Conservation (phyloP, 306 rosid genomes). For the Cucumis melo region DNA sequence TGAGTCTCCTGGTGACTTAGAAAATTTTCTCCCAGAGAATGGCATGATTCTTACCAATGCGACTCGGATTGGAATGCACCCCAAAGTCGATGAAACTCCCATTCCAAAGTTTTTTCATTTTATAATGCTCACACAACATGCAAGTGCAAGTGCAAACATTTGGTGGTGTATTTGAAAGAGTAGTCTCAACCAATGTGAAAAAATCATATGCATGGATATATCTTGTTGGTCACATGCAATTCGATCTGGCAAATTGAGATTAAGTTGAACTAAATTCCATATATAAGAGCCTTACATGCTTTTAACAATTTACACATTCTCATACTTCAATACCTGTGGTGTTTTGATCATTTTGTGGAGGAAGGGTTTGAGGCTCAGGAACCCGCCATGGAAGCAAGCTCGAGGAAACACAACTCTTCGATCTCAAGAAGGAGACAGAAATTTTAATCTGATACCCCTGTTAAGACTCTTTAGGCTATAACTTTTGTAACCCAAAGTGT, state of each 20-base stretch:
- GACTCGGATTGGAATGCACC: conserved; percentile 90
- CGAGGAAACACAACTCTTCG: too few species aligned
- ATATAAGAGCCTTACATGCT: neutral
- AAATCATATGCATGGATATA: neutral
- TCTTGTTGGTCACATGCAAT: neutral
- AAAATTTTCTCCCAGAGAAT: conserved; percentile 62
- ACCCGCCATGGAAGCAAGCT: too few species aligned
- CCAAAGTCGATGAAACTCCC: conserved; percentile 76
- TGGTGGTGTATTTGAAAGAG: neutral
- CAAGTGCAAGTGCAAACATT: neutral
- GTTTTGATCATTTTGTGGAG: too few species aligned
- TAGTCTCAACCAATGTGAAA: neutral
- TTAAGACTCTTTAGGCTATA: too few species aligned
- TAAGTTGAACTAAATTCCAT: neutral
- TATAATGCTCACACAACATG: neutral
- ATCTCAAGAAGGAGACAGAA: too few species aligned
- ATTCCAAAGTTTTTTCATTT: conserved; percentile 54
- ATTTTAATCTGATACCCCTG: too few species aligned
- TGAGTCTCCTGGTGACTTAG: conserved; percentile 57
- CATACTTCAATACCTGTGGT: neutral
- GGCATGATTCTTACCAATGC: conserved; percentile 91
- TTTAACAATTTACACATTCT: neutral
- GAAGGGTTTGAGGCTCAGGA: too few species aligned
- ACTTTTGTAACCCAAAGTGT: too few species aligned
- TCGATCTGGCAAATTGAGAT: neutral